Conservation (phyloP, 1,139 yeast genomes). For the Nakaseomyces glabratus region DNA sequence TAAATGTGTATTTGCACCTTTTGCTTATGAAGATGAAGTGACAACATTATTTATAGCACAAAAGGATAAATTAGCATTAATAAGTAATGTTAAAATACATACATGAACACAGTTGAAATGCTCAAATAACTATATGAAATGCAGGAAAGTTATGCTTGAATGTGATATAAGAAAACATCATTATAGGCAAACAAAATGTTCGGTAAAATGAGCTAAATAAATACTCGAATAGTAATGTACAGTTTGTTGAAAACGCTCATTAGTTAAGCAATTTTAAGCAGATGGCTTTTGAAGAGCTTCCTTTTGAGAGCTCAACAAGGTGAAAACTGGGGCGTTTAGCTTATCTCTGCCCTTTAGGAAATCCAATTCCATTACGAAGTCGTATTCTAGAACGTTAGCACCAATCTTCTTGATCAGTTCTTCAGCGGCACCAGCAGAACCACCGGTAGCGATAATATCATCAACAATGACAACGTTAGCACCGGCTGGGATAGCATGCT, state of each 20-base stretch:
- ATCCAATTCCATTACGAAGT: conserved; percentile 87
- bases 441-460: conserved; percentile 97
- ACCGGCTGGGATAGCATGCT: conserved; percentile 69
- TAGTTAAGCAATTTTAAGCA: not conserved
- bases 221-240: not conserved
- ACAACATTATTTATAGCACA: too few relatives aligned
- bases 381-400: conserved; percentile 67
- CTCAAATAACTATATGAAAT: too few relatives aligned
- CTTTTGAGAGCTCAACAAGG: conserved; percentile 72
- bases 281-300: conserved; percentile 6
- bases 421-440: conserved; percentile 92
- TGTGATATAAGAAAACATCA: too few relatives aligned
- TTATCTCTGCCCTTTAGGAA: conserved; percentile 90
- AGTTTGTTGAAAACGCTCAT: too few relatives aligned
- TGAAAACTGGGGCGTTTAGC: conserved; percentile 76
- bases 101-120: too few relatives aligned
- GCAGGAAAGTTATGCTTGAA: too few relatives aligned
- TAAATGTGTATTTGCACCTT: too few relatives aligned
- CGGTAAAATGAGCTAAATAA: not conserved
- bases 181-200: not conserved
- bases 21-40: too few relatives aligned
- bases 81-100: too few relatives aligned
- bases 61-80: too few relatives aligned
- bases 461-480: conserved; percentile 81
- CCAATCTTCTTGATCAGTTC: conserved; percentile 59